Evolutionary conservation across 768 basidiomycete species (phyloP).

Genomic region (Fistulinella prunicolor): DNA sequence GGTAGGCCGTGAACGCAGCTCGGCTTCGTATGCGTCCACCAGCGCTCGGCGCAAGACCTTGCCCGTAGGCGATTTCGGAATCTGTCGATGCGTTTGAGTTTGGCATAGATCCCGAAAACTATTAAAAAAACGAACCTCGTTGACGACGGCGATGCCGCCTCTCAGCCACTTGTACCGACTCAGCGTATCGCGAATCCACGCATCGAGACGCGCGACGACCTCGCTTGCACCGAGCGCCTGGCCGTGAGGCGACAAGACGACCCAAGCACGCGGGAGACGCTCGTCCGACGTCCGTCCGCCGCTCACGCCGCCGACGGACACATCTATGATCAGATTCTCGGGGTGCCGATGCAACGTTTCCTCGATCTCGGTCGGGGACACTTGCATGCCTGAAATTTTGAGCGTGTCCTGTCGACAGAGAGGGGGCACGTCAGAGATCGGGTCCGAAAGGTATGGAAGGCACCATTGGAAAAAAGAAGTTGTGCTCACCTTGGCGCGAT

Average conservation of each 20-base stretch:
- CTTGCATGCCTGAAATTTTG: slow-evolving; percentile 77
- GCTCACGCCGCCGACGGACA: slow-evolving; percentile 68
- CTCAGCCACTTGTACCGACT: slow-evolving; percentile 77
- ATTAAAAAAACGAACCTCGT: slow-evolving; percentile 44
- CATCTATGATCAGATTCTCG: slow-evolving; percentile 58
- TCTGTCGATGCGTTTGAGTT: no score
- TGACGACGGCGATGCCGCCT: slow-evolving; percentile 66
- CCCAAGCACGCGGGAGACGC: slow-evolving; percentile 74
- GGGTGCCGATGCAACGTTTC: slow-evolving; percentile 61
- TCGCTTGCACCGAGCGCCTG: slow-evolving; percentile 41
- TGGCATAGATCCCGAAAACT: neutral
- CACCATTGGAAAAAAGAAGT: neutral
- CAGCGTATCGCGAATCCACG: slow-evolving; percentile 59
- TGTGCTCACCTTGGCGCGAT: slow-evolving; percentile 62
- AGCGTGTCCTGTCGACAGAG: slow-evolving; percentile 62
- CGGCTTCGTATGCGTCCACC: slow-evolving; percentile 53
- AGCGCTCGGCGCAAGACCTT: slow-evolving; percentile 64
- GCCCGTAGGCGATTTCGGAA: slow-evolving; percentile 73
- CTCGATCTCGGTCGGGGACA: slow-evolving; percentile 80
- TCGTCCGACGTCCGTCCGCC: slow-evolving; percentile 72
- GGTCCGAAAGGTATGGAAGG: no score
- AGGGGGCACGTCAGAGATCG: no score
- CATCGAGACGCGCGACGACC: slow-evolving; percentile 48
- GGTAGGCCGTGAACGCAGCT: slow-evolving; percentile 15
- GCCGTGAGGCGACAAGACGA: slow-evolving; percentile 61